Conservation (phyloP, 257 asterid species). For the Oldenlandia corymbosa region DNA sequence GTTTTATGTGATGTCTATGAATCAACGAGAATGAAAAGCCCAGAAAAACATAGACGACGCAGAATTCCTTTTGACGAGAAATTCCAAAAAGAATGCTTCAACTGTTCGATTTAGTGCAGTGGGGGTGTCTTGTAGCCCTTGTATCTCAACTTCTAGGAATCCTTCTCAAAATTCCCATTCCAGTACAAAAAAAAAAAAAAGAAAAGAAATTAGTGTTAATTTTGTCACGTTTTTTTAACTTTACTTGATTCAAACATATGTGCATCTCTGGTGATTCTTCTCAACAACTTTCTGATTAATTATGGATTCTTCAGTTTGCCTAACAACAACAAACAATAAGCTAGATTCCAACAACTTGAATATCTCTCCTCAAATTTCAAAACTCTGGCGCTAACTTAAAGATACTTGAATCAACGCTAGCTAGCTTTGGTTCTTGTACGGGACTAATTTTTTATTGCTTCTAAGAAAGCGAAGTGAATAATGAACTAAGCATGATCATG, state of each 20-base stretch:
- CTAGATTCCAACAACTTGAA: constrained; percentile 1
- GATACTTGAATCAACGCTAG: background rate
- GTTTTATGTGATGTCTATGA: constrained; percentile 52
- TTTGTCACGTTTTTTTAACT: constrained; percentile 24
- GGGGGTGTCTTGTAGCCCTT: constrained; percentile 43
- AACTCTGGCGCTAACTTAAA: constrained; percentile 3
- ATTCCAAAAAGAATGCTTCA: constrained; percentile 39
- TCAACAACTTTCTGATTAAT: constrained; percentile 18
- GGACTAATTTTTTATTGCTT: too few species aligned
- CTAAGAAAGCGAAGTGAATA: too few species aligned
- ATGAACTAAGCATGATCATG: too few species aligned
- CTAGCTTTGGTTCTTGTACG: too few species aligned
- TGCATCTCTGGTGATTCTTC: constrained; percentile 49
- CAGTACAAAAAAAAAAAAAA: too few species aligned
- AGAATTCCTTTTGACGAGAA: constrained; percentile 35
- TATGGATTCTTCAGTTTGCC: constrained; percentile 6
- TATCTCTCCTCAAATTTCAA: background rate
- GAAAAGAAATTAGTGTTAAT: constrained; percentile 26
- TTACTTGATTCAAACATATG: constrained; percentile 36
- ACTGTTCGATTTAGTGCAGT: constrained; percentile 13
- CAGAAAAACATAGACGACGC: constrained; percentile 27
- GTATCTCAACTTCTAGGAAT: constrained; percentile 39
- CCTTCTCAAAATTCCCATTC: constrained; percentile 37
- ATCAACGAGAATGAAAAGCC: constrained; percentile 11
- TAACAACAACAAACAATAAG: constrained; percentile 4